phyloP scores from a whole-genome alignment of 2,329 filamentous ascomycete genomes.

The Berkeleyomyces basicola region DNA sequence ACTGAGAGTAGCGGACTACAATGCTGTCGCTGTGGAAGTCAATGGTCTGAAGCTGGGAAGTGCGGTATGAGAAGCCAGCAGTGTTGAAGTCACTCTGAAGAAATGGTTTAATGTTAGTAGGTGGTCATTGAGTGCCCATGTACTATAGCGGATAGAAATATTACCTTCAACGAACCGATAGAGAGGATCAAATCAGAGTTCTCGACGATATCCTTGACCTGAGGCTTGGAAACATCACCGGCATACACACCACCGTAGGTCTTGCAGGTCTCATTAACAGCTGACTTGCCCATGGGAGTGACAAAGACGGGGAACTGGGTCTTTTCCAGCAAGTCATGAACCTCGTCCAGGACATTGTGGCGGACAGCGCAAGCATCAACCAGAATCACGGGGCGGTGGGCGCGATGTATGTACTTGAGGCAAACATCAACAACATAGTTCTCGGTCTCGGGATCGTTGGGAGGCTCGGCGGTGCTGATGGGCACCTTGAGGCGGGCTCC shows the following conservation, averaged over 20 bases:
- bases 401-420: slow-evolving; percentile 52
- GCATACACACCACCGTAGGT: slow-evolving; percentile 75
- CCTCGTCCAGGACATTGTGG: slow-evolving; percentile 55
- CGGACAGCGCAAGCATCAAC: slow-evolving; percentile 73
- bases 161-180: slow-evolving; percentile 44
- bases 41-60: slow-evolving; percentile 61
- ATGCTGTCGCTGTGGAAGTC: slow-evolving; percentile 63
- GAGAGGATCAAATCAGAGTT: slow-evolving; percentile 53
- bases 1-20: slow-evolving; percentile 61
- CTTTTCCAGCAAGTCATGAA: slow-evolving; percentile 54
- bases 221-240: slow-evolving; percentile 53
- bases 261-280: slow-evolving; percentile 58
- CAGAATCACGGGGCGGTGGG: slow-evolving; percentile 60
- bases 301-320: slow-evolving; percentile 67
- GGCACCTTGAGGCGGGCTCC: slow-evolving; percentile 53
- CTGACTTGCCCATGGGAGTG: slow-evolving; percentile 81
- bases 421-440: slow-evolving; percentile 71
- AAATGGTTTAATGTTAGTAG: background rate
- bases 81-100: slow-evolving; percentile 62
- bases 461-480: slow-evolving; percentile 47
- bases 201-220: slow-evolving; percentile 48
- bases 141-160: background rate
- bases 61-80: slow-evolving; percentile 64
- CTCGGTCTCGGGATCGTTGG: slow-evolving; percentile 55
- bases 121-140: background rate